Evolutionary conservation across 768 basidiomycete genomes (phyloP).

Genomic region (Leccinum rimulosum): DNA sequence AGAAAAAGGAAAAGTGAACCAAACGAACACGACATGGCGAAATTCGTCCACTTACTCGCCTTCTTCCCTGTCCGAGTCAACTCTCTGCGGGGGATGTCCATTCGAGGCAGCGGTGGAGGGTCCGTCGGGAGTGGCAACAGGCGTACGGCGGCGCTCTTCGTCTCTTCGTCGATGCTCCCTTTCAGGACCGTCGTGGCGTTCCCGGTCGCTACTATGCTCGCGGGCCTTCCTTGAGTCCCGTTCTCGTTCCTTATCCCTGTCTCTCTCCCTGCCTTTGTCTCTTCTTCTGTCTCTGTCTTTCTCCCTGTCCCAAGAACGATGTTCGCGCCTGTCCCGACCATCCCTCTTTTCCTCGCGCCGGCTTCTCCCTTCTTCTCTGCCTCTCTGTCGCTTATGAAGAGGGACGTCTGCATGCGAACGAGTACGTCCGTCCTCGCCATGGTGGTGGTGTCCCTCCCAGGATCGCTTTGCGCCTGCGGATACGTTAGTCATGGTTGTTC

Average conservation of each 20-base stretch:
- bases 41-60: conserved; percentile 75
- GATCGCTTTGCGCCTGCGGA: conserved; percentile 82
- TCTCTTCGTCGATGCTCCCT: conserved; percentile 31
- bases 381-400: conserved; percentile 52
- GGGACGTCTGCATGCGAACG: conserved; percentile 10
- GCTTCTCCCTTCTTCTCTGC: conserved; percentile 53
- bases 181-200: conserved; percentile 27
- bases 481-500: conserved; percentile 69
- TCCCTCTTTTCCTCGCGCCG: conserved; percentile 64
- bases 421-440: conserved; percentile 33
- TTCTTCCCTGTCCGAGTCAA: conserved; percentile 75
- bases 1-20: conserved; percentile 10
- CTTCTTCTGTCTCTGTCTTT: conserved; percentile 30
- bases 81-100: conserved; percentile 24
- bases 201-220: conserved; percentile 29
- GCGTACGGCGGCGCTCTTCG: conserved; percentile 27
- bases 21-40: conserved; percentile 5
- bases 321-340: conserved; percentile 35
- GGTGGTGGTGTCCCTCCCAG: conserved; percentile 54
- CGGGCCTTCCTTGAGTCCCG: conserved; percentile 35
- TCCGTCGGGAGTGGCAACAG: conserved; percentile 10
- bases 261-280: conserved; percentile 36
- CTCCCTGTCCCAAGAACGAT: conserved; percentile 39
- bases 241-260: conserved; percentile 36
- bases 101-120: conserved; percentile 14